A percentile compares a stretch with the other conserved stretches of the same genome.
Evolutionary conservation across 352 stramenopile genomes (phyloP).

Genomic region (Saprolegnia parasitica): DNA sequence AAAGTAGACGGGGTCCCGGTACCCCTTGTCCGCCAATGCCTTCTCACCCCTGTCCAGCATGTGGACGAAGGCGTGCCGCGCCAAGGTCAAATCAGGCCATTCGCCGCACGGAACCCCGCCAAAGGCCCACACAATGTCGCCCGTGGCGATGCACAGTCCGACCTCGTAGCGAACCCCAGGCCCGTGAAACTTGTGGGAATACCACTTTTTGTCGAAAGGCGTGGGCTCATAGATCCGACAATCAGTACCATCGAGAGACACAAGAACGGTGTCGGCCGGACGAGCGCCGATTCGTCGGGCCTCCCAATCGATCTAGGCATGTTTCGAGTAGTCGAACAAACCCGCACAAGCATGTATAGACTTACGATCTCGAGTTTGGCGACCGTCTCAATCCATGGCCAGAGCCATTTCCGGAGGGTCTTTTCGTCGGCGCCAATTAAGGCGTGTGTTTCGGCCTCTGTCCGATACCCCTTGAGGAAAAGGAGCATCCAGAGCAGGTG

Average conservation of each 20-base stretch:
- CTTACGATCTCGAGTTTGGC: not conserved
- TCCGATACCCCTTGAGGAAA: not conserved
- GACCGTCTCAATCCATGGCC: not conserved
- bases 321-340: not conserved
- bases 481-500: not conserved
- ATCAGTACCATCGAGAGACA: conserved; percentile 35
- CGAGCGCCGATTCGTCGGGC: not conserved
- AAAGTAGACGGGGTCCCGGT: not conserved
- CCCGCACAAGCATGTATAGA: not conserved
- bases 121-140: conserved; percentile 34
- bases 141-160: conserved; percentile 32
- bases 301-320: not conserved
- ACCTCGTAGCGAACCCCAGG: conserved; percentile 35
- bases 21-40: not conserved
- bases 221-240: conserved; percentile 25
- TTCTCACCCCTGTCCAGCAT: not conserved
- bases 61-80: conserved; percentile 1
- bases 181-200: conserved; percentile 35
- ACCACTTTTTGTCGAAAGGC: conserved; percentile 25
- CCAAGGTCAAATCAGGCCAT: not conserved
- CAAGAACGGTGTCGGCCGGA: conserved; percentile 23
- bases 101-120: not conserved
- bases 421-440: not conserved
- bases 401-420: not conserved
- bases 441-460: not conserved